Evolutionary conservation across 129 eudicot genomes (phyloP).

Genomic region (Lactuca sativa): DNA sequence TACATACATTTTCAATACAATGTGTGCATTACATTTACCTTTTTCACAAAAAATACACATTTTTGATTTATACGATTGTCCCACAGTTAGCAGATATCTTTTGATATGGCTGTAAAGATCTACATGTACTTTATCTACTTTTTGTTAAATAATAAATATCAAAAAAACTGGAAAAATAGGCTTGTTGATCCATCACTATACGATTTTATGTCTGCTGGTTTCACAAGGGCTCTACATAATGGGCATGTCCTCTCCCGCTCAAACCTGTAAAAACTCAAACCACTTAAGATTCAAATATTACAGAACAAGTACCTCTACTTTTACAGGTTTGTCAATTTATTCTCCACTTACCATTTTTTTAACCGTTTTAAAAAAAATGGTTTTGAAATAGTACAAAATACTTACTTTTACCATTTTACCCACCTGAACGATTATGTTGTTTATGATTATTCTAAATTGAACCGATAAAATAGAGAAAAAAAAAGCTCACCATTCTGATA

Average conservation of each 20-base stretch:
- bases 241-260: conserved; percentile 62
- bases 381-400: no score
- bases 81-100: not conserved
- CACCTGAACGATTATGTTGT: no score
- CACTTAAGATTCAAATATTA: no score
- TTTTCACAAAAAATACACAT: not conserved
- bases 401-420: no score
- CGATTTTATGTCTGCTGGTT: conserved; percentile 50
- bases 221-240: conserved; percentile 50
- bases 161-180: conserved; percentile 52
- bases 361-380: no score
- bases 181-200: conserved; percentile 57
- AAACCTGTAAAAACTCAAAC: conserved; percentile 36
- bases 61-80: not conserved
- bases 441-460: no score
- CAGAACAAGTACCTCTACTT: no score
- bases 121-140: not conserved
- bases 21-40: not conserved
- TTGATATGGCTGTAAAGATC: not conserved
- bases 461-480: not conserved
- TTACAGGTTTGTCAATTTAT: no score
- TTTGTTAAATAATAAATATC: not conserved
- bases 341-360: no score
- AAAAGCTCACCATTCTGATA: conserved; percentile 52
- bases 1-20: conserved; percentile 16